Percentiles rank a stretch among this genome's conserved stretches.
These are phyloP conservation scores for Monascus purpureus DNA, from an alignment of 495 filamentous ascomycete species.

Conservation along the genomic window DNA sequence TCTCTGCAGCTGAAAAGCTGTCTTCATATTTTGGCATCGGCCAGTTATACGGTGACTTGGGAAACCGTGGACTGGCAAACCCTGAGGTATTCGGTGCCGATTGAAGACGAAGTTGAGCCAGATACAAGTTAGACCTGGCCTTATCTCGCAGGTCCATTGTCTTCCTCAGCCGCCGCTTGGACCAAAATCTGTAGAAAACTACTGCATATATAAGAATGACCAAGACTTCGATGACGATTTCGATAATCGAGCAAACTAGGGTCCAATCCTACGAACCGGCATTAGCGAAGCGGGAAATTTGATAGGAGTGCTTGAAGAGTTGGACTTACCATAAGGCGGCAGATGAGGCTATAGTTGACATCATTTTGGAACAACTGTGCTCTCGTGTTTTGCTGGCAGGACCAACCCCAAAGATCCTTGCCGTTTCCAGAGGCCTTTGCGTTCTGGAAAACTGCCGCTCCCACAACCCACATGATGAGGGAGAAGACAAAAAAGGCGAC, in stretches of 20 bases:
- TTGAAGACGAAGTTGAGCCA: slow-evolving; percentile 83
- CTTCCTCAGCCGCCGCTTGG: slow-evolving; percentile 86
- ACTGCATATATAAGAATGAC: slow-evolving; percentile 85
- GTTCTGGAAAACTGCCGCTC: slow-evolving; percentile 70
- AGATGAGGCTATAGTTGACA: slow-evolving; percentile 83
- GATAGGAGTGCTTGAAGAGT: background rate
- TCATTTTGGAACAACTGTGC: slow-evolving; percentile 57
- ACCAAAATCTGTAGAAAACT: slow-evolving; percentile 92
- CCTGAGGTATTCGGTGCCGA: slow-evolving; percentile 92
- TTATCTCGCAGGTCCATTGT: slow-evolving; percentile 92
- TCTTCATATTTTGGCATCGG: slow-evolving; percentile 24
- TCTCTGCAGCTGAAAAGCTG: slow-evolving; percentile 39
- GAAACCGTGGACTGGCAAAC: slow-evolving; percentile 36
- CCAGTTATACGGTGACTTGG: slow-evolving; percentile 32
- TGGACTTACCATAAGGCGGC: slow-evolving; percentile 68
- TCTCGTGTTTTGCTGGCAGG: slow-evolving; percentile 78
- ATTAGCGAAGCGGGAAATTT: slow-evolving; percentile 8
- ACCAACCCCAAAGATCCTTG: slow-evolving; percentile 94
- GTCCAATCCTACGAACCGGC: slow-evolving; percentile 61
- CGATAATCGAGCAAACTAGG: slow-evolving; percentile 92
- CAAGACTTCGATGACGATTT: slow-evolving; percentile 84
- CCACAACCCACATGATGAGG: slow-evolving; percentile 84
- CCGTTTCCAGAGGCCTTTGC: slow-evolving; percentile 54
- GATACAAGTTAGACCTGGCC: slow-evolving; percentile 86
- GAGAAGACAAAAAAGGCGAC: slow-evolving; percentile 89